Conservation (phyloP, 805 yeast genomes). For the Soucietia sequanensis region DNA sequence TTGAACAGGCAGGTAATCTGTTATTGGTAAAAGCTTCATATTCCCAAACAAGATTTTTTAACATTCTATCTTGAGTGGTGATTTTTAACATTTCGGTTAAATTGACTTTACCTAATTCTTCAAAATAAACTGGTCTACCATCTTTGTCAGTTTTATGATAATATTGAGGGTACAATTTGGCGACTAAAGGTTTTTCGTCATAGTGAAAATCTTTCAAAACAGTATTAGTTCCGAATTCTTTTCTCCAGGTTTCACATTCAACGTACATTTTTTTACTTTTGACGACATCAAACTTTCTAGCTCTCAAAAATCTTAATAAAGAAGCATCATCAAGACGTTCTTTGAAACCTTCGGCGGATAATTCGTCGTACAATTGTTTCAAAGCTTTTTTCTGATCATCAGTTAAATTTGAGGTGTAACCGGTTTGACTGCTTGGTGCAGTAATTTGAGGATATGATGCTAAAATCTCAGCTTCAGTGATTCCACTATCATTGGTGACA, state of each 20-base stretch:
- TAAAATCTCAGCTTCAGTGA: conserved; percentile 35
- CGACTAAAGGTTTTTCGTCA: conserved; percentile 89
- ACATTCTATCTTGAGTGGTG: conserved; percentile 94
- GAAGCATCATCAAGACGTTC: conserved; percentile 86
- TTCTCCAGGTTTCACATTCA: conserved; percentile 90
- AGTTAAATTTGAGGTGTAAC: conserved; percentile 79
- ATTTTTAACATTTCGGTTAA: conserved; percentile 88
- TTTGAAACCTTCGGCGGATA: conserved; percentile 65
- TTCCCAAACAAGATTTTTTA: conserved; percentile 95
- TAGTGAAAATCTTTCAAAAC: conserved; percentile 85
- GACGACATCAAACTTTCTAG: conserved; percentile 86
- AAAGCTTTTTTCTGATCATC: conserved; percentile 63
- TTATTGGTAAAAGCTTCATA: conserved; percentile 84
- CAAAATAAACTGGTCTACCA: conserved; percentile 94
- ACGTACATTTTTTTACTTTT: conserved; percentile 80
- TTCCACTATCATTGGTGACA: too few species aligned
- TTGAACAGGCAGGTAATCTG: conserved; percentile 93
- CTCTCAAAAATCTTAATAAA: conserved; percentile 81
- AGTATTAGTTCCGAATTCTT: conserved; percentile 81
- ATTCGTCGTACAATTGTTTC: conserved; percentile 53
- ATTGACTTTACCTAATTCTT: conserved; percentile 90
- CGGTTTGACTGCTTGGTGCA: conserved; percentile 62
- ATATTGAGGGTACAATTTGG: conserved; percentile 90
- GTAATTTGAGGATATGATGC: conserved; percentile 71
- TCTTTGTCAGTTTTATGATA: conserved; percentile 96